Base-by-base conservation (phyloP, 139 green algal species). In the Zygnema cylindricum region DNA sequence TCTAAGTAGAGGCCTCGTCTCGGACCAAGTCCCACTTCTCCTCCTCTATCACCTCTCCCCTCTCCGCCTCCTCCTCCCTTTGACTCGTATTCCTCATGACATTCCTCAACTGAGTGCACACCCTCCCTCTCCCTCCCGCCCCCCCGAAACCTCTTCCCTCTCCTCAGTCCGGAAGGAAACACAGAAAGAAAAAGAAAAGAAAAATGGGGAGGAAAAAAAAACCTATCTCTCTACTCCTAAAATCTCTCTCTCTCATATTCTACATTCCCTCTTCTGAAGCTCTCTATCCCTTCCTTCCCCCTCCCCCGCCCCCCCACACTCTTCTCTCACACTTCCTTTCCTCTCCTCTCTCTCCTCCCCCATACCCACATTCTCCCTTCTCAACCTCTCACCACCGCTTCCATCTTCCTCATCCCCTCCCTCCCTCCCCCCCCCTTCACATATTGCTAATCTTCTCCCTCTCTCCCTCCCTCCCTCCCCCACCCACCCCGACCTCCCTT, bases 1-100 rank as follows among this genome's bases (percentile, higher is more conserved):
- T 88, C 84, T 7, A 38, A 49, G 84, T 89, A 89, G 11, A 89
- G 76, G 32, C 55, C 85, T 89, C 84, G 11, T 89, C 84, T 36
- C 36, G 1, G 11, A 89, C 84, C 25, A 89, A 87, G 40, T 71
- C 84, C 33, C 38, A 39, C 77, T 84, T 84, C 22, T 84, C 77
- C n/a, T 84, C 77, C 11, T 21, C 22, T 21, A 11, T 11, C 77
- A 54, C 35, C 22, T 49, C 35, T n/a, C 21, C 77, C 77, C 81
- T 49, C 22, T 85, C 77, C 21, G 3, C 77, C 22, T 2, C 77
- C 77, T 54, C 35, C 32, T 85, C 77, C 77, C 7, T 21, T 23
- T 2, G 41, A 25, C 7, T 25, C 3, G 36, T 25, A 43, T 79
- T 43, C 30, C 30, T 73, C 35, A 82, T 35, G 35, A 82, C 23